phyloP scores from a whole-genome alignment of 257 asterid genomes.

The Linaria vulgaris region DNA sequence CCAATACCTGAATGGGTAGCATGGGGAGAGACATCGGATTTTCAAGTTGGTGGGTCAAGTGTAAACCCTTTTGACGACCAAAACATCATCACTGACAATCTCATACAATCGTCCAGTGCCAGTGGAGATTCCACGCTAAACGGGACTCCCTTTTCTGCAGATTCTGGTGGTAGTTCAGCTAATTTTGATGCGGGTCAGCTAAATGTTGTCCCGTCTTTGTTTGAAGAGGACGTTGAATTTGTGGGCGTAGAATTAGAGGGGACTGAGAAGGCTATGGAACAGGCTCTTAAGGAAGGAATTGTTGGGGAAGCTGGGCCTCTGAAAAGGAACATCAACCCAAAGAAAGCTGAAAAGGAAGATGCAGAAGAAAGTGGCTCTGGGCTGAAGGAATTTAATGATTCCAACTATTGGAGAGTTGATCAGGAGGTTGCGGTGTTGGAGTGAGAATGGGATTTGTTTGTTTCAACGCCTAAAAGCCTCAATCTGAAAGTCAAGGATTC shows the following conservation, averaged over 20 bases:
- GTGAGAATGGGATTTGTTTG: constrained; percentile 20
- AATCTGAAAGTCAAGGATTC: constrained; percentile 12
- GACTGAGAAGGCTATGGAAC: constrained; percentile 76
- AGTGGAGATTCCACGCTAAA: constrained; percentile 39
- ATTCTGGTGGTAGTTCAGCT: neutral
- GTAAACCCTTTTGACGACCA: constrained; percentile 66
- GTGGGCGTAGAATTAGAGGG: constrained; percentile 94
- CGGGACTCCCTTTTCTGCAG: constrained; percentile 27
- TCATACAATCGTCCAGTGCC: constrained; percentile 24
- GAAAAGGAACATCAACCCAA: constrained; percentile 49
- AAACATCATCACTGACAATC: constrained; percentile 20
- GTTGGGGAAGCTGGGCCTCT: constrained; percentile 94
- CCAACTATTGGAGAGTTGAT: constrained; percentile 94
- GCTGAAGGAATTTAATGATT: constrained; percentile 72
- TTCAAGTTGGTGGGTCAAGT: constrained; percentile 61
- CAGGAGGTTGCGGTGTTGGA: constrained; percentile 78
- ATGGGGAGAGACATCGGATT: constrained; percentile 75
- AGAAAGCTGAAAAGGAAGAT: constrained; percentile 54
- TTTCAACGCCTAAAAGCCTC: neutral
- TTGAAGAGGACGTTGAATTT: constrained; percentile 95
- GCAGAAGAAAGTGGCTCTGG: constrained; percentile 55
- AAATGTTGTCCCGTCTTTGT: constrained; percentile 49
- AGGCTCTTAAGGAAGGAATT: constrained; percentile 89
- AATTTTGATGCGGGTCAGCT: constrained; percentile 39
- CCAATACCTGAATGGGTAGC: constrained; percentile 94